These are phyloP conservation scores for Penicillium flavigenum DNA, from an alignment of 495 filamentous ascomycete genomes.

Conservation along the genomic window DNA sequence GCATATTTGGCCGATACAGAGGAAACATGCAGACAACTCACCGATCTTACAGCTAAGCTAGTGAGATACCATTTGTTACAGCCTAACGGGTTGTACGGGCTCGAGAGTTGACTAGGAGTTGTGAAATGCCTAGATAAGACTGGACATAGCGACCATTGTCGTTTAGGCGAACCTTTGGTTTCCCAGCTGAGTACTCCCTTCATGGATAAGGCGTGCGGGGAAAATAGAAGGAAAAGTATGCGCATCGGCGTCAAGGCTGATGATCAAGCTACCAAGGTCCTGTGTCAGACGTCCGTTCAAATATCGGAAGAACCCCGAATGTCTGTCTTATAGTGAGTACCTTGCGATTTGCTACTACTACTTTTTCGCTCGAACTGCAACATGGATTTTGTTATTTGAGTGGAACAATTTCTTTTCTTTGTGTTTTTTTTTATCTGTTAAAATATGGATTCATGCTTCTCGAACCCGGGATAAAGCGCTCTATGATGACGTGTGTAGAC, in stretches of 20 bases:
- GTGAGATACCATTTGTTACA: too few relatives aligned
- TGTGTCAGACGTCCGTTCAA: neutral
- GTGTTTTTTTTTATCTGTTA: neutral
- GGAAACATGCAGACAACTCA: neutral
- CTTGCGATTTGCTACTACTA: neutral
- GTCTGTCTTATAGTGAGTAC: neutral
- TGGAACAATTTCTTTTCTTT: neutral
- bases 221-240: constrained; percentile 16
- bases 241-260: constrained; percentile 2
- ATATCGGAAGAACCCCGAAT: neutral
- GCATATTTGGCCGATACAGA: constrained; percentile 62
- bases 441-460: neutral
- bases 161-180: neutral
- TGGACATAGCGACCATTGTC: neutral
- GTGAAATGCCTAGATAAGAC: neutral
- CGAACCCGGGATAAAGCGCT: neutral
- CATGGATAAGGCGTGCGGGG: constrained; percentile 4
- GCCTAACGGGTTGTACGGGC: neutral
- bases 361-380: neutral
- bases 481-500: neutral
- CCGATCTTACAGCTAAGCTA: neutral
- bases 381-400: neutral
- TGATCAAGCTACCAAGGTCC: neutral
- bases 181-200: neutral
- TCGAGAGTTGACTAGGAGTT: neutral